Conservation (phyloP, 768 basidiomycete genomes). For the Mycena pura region DNA sequence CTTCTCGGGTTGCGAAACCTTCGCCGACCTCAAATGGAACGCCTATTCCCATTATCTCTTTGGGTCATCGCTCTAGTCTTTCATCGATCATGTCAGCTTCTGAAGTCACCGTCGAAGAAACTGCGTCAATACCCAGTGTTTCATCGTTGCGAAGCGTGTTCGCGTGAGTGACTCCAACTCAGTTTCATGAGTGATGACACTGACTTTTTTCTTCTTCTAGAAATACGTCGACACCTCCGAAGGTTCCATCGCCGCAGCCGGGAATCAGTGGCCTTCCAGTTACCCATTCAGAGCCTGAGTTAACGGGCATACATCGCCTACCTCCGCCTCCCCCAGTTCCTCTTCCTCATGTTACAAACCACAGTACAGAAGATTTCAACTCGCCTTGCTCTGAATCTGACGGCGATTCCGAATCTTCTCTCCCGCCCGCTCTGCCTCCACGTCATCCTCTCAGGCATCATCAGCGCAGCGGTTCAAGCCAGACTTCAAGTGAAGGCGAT, state of each 20-base stretch:
- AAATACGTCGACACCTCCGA: slow-evolving; percentile 10
- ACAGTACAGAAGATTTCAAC: slow-evolving; percentile 25
- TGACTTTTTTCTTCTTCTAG: slow-evolving; percentile 23
- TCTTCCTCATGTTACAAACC: slow-evolving; percentile 15
- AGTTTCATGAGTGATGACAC: slow-evolving; percentile 9
- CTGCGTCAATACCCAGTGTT: slow-evolving; percentile 37
- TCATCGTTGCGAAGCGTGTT: slow-evolving; percentile 53
- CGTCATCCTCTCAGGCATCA: slow-evolving; percentile 18
- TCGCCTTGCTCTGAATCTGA: slow-evolving; percentile 23
- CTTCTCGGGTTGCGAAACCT: slow-evolving; percentile 47
- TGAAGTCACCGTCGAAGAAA: slow-evolving; percentile 18
- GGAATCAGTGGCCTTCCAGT: slow-evolving; percentile 27
- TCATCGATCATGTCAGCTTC: slow-evolving; percentile 3
- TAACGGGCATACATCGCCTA: slow-evolving; percentile 27
- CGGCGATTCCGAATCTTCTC: slow-evolving; percentile 30
- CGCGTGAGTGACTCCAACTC: slow-evolving; percentile 46
- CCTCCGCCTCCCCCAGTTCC: slow-evolving; percentile 26
- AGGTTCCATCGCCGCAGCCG: slow-evolving; percentile 6
- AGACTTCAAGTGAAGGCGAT: slow-evolving; percentile 48
- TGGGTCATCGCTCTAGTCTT: slow-evolving; percentile 7
- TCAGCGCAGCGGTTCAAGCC: slow-evolving; percentile 45
- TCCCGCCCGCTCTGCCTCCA: slow-evolving; percentile 29
- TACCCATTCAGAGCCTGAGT: slow-evolving; percentile 27
- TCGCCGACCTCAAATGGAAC: slow-evolving; percentile 41
- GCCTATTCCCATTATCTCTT: slow-evolving; percentile 15